These are phyloP conservation scores for Dendrobium chrysotoxum DNA, from an alignment of 106 monocot species.

Conservation along the genomic window DNA sequence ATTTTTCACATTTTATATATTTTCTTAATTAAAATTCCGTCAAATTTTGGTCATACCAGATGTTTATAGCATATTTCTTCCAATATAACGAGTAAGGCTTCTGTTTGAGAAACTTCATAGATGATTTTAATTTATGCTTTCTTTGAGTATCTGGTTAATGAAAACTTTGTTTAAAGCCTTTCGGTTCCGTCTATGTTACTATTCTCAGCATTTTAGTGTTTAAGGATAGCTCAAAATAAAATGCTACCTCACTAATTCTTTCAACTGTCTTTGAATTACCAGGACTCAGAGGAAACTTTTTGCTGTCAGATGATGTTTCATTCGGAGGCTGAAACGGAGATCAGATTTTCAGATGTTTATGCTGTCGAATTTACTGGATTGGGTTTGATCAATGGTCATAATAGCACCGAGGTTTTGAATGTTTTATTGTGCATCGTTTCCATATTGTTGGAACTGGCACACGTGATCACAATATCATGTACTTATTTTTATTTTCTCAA, in stretches of 20 bases:
- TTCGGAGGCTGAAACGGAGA: conserved; percentile 30
- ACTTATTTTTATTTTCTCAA: conserved; percentile 12
- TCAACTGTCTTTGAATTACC: conserved; percentile 10
- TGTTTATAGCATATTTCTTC: neutral
- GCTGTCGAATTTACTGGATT: conserved; percentile 48
- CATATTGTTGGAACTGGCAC: neutral
- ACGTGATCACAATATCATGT: neutral
- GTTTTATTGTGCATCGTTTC: neutral
- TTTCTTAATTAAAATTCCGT: neutral
- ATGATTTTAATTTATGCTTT: neutral
- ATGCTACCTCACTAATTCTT: neutral
- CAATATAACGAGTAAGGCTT: neutral
- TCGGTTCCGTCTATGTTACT: neutral
- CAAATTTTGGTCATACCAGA: neutral
- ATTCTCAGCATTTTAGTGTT: neutral
- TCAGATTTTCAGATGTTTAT: conserved; percentile 71
- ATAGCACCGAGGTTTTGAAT: conserved; percentile 34
- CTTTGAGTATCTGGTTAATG: neutral
- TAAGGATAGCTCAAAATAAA: neutral
- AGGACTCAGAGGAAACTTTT: conserved; percentile 28
- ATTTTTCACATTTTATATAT: neutral
- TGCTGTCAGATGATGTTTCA: conserved; percentile 36
- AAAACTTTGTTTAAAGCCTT: neutral
- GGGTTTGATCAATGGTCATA: conserved; percentile 34
- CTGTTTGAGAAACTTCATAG: neutral